These are phyloP conservation scores for Dendrostoma leiphaemia DNA, from an alignment of 2,329 filamentous ascomycete species.

Conservation along the genomic window DNA sequence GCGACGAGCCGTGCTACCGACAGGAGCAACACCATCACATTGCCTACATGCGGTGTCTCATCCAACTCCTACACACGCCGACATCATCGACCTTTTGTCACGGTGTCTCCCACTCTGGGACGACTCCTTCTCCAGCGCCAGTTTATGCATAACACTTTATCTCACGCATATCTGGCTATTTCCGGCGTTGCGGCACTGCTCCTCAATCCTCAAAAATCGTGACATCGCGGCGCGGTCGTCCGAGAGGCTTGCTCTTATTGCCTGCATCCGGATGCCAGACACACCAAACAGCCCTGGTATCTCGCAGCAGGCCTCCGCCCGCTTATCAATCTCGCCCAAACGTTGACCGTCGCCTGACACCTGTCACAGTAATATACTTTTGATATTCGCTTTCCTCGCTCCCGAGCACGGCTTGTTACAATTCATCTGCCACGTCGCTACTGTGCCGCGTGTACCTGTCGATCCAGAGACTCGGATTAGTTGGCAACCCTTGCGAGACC, in stretches of 20 bases:
- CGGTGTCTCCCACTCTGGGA: too few species aligned
- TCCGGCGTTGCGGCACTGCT: constrained; percentile 9
- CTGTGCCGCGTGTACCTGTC: constrained; percentile 4
- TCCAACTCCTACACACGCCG: too few species aligned
- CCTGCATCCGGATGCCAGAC: constrained; percentile 1
- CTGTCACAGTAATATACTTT: too few species aligned
- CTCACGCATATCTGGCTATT: constrained; percentile 4
- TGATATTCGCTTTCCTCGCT: not conserved
- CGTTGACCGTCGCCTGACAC: not conserved
- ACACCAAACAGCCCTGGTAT: not conserved
- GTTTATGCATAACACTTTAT: constrained; percentile 4
- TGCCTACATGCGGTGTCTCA: too few species aligned
- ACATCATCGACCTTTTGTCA: not conserved
- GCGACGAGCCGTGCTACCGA: not conserved
- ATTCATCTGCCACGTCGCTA: constrained; percentile 2
- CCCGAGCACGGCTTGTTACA: not conserved
- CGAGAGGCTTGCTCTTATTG: not conserved
- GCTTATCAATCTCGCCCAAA: not conserved
- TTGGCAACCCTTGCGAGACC: constrained; percentile 8
- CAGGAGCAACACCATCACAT: not conserved
- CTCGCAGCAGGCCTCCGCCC: constrained; percentile 1
- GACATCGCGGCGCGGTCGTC: not conserved
- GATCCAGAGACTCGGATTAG: constrained; percentile 14
- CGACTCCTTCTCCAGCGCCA: too few species aligned
- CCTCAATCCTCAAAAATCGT: constrained; percentile 11